Conservation (phyloP, 163 green algal genomes). For the Prototheca wickerhamii region DNA sequence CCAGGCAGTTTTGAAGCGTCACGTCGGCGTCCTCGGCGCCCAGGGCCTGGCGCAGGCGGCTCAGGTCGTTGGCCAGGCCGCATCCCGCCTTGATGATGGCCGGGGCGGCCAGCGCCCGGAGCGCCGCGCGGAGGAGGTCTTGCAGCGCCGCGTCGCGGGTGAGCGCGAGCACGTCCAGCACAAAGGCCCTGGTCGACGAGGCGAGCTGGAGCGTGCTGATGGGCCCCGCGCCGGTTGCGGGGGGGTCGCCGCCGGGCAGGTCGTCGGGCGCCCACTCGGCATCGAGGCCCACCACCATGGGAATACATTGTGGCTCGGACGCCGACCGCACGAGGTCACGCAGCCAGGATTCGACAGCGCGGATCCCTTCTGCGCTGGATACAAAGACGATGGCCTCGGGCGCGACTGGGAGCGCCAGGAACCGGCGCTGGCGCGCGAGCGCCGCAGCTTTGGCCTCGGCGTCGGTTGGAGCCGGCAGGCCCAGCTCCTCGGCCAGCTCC, state of each 20-base stretch:
- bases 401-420: slow-evolving; percentile 14
- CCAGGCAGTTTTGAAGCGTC: slow-evolving; percentile 3
- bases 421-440: not conserved
- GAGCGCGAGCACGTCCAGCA: slow-evolving; percentile 41
- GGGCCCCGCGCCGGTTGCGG: not conserved
- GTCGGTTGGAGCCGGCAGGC: slow-evolving; percentile 13
- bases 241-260: not conserved
- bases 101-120: slow-evolving; percentile 13
- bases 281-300: slow-evolving; percentile 24
- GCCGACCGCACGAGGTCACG: not conserved
- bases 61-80: slow-evolving; percentile 35
- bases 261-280: slow-evolving; percentile 27
- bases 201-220: slow-evolving; percentile 27
- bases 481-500: slow-evolving; percentile 11
- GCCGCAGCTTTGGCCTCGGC: slow-evolving; percentile 8
- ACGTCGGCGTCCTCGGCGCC: slow-evolving; percentile 4
- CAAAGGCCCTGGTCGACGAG: slow-evolving; percentile 12
- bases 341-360: not conserved
- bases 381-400: slow-evolving; percentile 15
- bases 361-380: slow-evolving; percentile 6
- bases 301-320: not conserved
- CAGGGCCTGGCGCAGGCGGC: slow-evolving; percentile 24
- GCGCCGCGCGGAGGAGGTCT: not conserved
- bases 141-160: too few relatives aligned
- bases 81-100: slow-evolving; percentile 38